Evolutionary conservation across 345 rosid genomes (phyloP), one percentile per base, ranked within the genome.

Genomic region (Camelina sativa): DNA sequence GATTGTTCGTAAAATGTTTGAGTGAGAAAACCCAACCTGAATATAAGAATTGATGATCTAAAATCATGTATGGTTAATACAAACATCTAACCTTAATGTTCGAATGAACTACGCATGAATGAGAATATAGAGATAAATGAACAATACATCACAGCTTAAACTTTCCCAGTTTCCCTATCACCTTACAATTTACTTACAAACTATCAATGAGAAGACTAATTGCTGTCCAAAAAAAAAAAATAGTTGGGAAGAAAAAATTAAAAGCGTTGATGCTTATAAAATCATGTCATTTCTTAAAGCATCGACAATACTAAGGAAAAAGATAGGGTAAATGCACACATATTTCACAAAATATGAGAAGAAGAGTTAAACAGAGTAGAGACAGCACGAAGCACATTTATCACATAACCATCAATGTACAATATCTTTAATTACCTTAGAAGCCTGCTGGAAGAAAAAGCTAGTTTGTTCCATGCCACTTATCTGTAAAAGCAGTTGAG

Each of bases 401-500:
- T 62, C 37, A 65, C 70, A 65, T 46, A 52, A 25, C 5, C 56
- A 50, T 59, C 63, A 65, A 53, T 3, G 65, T 63, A 63, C 53
- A n/a, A 15, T 25, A 65, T 65, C 19, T 28, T 34, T 57, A 65
- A 12, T 67, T 82, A 91, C 98, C 98, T 94, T 91, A 53, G 96
- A 94, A 68, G 98, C 96, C 82, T 94, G 98, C 81, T 91, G 98
- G 84, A 91, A 94, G 50, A 94, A 84, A 79, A 94, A 91, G 82
- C 97, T 94, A 23, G 94, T 91, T 83, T 94, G 98, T 82, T 94
- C 97, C 98, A 94, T 91, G 74, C 97, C 98, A 82, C 98, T 94
- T 75, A 94, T 94, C 97, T 94, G 85, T 67, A 17, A 72, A 51
- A 78, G 67, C 76, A 40, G 23, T 50, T 35, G 11, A 57, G 52